Evolutionary conservation across 176 grass and related monocot species (phyloP), one percentile per base, ranked within the genome.

Genomic region (Oryza meyeriana): DNA sequence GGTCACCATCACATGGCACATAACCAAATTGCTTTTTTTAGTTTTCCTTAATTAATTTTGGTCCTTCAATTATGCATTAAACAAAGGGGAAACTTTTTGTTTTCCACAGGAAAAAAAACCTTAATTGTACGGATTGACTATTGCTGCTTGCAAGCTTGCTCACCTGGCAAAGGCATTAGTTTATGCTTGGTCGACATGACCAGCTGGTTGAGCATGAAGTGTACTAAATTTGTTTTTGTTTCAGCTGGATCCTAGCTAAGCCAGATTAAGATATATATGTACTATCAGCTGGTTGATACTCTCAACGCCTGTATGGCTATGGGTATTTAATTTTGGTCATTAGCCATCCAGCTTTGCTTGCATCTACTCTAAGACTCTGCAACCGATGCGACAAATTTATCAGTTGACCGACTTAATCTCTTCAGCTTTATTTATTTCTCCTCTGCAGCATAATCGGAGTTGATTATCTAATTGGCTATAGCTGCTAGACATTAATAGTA

Each of bases 341-440:
- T 52, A 22, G 18, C 45, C 48, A 52, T 75, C 71, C 72, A 76
- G 81, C 61, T 52, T 57, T 84, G 64, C 33, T 79, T 86, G 63
- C 35, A 69, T 14, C 28, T 66, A 48, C 67, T 75, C 44, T 25
- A 75, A 39, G 52, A 52, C 64, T 77, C 77, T 71, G 48, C 79
- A 61, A 61, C 8, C 48, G 3, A 71, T 71, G 30, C 50, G 64
- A 87, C 52, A 71, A 76, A 50, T 48, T 27, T 39, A 58, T 38
- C 2, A 50, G 79, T 64, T 71, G 85, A 83, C 79, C 33, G 76
- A 40, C 59, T 44, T 52, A 40, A 29, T 29, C 18, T 44, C 13
- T 9, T n/a, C 3, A 50, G 47, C 14, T 50, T 50, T 50, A 50
- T 50, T 50, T 52, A 52, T 52, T 52, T 30, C 52, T 31, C 34